A percentile compares a stretch with the other conserved stretches of the same genome.
Conservation (phyloP, 1,139 yeast genomes). For the Diutina scorzettiae region DNA sequence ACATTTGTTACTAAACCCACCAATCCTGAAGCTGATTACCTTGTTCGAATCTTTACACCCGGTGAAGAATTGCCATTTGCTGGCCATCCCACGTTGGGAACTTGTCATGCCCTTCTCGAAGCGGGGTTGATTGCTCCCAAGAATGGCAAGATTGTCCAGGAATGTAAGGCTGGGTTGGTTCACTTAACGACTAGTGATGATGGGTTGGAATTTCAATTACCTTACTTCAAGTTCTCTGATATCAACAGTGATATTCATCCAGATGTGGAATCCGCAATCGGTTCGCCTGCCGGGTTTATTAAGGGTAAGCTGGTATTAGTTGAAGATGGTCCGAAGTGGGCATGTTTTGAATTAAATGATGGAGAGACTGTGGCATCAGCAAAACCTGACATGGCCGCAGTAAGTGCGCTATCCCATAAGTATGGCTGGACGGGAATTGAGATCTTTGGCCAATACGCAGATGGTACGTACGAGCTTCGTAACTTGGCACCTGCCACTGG, state of each 20-base stretch:
- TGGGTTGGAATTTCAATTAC: constrained; percentile 14
- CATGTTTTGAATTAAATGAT: neutral
- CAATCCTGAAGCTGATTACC: constrained; percentile 25
- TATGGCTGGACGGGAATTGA: constrained; percentile 22
- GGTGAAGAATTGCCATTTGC: constrained; percentile 40
- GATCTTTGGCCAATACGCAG: constrained; percentile 21
- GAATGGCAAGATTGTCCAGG: constrained; percentile 23
- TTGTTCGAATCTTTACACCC: constrained; percentile 37
- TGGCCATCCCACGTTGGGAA: constrained; percentile 49
- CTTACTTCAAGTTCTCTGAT: constrained; percentile 14
- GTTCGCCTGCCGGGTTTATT: constrained; percentile 10
- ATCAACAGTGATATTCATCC: constrained; percentile 12
- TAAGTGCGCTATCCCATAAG: constrained; percentile 12
- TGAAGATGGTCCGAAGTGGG: constrained; percentile 11
- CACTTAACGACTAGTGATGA: constrained; percentile 14
- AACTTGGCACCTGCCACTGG: constrained; percentile 27
- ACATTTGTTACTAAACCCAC: constrained; percentile 34
- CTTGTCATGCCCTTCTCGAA: constrained; percentile 31
- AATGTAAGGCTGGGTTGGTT: constrained; percentile 33
- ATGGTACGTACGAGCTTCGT: constrained; percentile 19
- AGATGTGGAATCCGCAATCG: constrained; percentile 13
- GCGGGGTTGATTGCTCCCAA: constrained; percentile 15
- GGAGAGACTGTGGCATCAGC: constrained; percentile 16
- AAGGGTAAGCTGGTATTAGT: constrained; percentile 34
- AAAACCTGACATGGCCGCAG: constrained; percentile 17